Evolutionary conservation across 805 yeast genomes (phyloP), one percentile per base, ranked within the genome.

Genomic region (Sungouiozyma intestinalis): DNA sequence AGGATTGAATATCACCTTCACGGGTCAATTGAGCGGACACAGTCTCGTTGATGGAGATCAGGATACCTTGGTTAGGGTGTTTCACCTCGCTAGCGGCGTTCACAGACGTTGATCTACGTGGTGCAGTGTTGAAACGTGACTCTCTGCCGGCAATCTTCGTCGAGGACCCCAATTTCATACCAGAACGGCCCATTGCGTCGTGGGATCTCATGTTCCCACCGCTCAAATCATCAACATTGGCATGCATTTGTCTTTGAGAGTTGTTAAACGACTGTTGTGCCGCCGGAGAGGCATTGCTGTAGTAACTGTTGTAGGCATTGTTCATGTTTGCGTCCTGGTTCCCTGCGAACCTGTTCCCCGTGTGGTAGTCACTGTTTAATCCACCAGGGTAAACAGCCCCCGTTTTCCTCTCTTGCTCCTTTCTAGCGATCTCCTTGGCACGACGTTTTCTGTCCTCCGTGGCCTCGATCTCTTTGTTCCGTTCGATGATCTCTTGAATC

Each of bases 401-500:
- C 49, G 53, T 50, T 42, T 57, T 61, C 40, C 63, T 59, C 39
- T 58, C 62, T 38, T 63, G 72, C 60, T 83, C 92, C 55, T 75
- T 81, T 61, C 85, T 73, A 61, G 86, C 94, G 47, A 84, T 81
- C 58, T 84, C 94, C 63, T 83, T 85, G 40, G 97, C 97, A 61
- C 85, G 80, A 65, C 94, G 83, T 68, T 90, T 90, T 66, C 97
- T 81, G 65, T 90, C 96, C 66, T 92, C 98, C 42, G 85, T 80
- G 34, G 98, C 98, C 65, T 90, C 98, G 55, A 85, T 68, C 67
- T 92, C 98, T 67, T 92, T 92, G 70, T 92, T 92, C 63, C 88
- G 79, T 66, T 86, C 97, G 55, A 92, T 92, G 61, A 92, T 88
- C 62, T 92, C 97, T 70, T 92, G 97, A 58, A 94, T 90, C 71